Evolutionary conservation across 202 grass and related monocot genomes (phyloP).

Genomic region (Carex arenaria): DNA sequence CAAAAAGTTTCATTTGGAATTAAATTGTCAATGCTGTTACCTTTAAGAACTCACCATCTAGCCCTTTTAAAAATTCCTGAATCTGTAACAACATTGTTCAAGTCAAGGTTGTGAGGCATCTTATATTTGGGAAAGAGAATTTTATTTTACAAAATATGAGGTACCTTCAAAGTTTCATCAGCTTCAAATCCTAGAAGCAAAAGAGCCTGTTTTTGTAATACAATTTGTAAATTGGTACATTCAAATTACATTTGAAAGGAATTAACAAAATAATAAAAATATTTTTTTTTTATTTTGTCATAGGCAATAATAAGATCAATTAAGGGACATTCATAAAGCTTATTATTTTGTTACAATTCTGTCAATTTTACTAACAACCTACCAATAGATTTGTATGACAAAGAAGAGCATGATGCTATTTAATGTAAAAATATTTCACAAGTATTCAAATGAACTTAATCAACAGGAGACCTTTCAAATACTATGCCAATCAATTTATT

Average conservation of each 20-base stretch:
- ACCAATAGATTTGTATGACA: background rate
- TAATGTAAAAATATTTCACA: background rate
- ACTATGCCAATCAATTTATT: background rate
- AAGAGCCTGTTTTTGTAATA: slow-evolving; percentile 41
- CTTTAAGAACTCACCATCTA: slow-evolving; percentile 91
- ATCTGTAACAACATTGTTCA: slow-evolving; percentile 38
- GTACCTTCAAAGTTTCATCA: slow-evolving; percentile 69
- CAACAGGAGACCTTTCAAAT: background rate
- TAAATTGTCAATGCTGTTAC: slow-evolving; percentile 33
- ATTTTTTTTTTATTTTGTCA: background rate
- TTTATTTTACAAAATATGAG: background rate
- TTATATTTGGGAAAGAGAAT: background rate
- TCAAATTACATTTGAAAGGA: background rate
- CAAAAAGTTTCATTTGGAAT: background rate
- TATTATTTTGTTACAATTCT: background rate
- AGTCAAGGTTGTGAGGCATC: background rate
- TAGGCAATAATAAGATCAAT: background rate
- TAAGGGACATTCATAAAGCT: background rate
- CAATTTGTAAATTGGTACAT: background rate
- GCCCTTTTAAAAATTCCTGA: slow-evolving; percentile 66
- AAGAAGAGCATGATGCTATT: background rate
- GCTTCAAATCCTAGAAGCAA: slow-evolving; percentile 76
- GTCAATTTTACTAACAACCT: background rate
- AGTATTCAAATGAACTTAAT: background rate
- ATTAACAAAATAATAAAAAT: background rate